A percentile compares a stretch with the other conserved stretches of the same genome.
These are phyloP conservation scores for Plasmodium gaboni DNA, from an alignment of 169 alveolate genomes.

Conservation along the genomic window DNA sequence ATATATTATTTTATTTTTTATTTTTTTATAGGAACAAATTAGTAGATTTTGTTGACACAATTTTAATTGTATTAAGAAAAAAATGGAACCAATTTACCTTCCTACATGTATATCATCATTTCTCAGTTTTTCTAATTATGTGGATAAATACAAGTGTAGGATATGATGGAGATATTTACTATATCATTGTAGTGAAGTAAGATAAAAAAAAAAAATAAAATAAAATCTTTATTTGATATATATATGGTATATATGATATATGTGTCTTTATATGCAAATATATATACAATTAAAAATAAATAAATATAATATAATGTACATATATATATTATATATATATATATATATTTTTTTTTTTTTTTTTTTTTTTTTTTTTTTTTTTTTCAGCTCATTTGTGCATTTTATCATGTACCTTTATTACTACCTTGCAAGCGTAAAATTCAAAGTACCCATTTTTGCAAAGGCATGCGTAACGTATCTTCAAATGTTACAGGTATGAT, in stretches of 20 bases:
- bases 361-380: constrained; percentile 16
- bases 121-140: constrained; percentile 77
- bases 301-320: too few species aligned
- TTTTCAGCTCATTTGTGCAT: constrained; percentile 79
- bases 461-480: constrained; percentile 78
- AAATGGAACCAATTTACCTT: constrained; percentile 84
- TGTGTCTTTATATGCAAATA: too few species aligned
- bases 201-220: constrained; percentile 1
- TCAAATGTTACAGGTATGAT: constrained; percentile 80
- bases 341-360: too few species aligned
- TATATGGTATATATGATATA: too few species aligned
- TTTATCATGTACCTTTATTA: constrained; percentile 84
- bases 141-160: constrained; percentile 84
- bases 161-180: constrained; percentile 83
- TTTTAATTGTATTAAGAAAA: constrained; percentile 72
- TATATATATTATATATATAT: too few species aligned
- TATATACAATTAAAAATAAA: too few species aligned
- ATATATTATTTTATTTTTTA: neutral
- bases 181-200: constrained; percentile 77
- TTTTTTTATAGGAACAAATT: constrained; percentile 58
- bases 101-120: constrained; percentile 82
- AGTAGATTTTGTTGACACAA: constrained; percentile 78
- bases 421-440: constrained; percentile 68
- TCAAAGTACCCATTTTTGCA: constrained; percentile 28
- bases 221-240: too few species aligned